Evolutionary conservation across 305 asterid species (phyloP).

Genomic region (Plantago lanceolata): DNA sequence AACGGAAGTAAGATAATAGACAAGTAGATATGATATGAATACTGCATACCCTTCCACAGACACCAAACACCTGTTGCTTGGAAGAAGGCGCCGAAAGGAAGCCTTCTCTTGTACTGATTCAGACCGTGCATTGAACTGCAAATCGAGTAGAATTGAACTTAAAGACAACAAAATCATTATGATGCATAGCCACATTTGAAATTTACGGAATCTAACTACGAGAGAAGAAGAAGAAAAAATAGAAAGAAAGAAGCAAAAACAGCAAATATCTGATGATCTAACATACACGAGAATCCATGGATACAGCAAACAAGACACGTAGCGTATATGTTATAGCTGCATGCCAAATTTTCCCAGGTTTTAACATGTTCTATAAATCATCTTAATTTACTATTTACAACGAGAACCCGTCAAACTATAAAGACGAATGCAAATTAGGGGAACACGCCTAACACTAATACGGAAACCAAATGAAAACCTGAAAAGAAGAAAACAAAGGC

Average conservation of each 20-base stretch:
- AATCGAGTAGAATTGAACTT: slow-evolving; percentile 13
- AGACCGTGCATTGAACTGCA: slow-evolving; percentile 85
- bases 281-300: too few relatives aligned
- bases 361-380: too few relatives aligned
- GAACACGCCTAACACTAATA: background rate
- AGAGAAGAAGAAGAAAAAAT: too few relatives aligned
- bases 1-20: background rate
- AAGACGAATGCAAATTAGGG: too few relatives aligned
- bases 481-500: background rate
- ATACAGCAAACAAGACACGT: too few relatives aligned
- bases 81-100: slow-evolving; percentile 80
- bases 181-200: slow-evolving; percentile 1
- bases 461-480: background rate
- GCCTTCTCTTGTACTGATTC: slow-evolving; percentile 82
- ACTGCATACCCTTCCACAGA: slow-evolving; percentile 71
- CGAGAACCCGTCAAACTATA: too few relatives aligned
- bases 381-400: too few relatives aligned
- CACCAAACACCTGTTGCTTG: slow-evolving; percentile 78
- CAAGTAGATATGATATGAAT: slow-evolving; percentile 13
- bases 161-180: slow-evolving; percentile 9
- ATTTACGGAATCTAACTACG: background rate
- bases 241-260: too few relatives aligned
- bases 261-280: too few relatives aligned
- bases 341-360: too few relatives aligned
- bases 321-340: too few relatives aligned